phyloP scores from a whole-genome alignment of 257 asterid species.

The Avicennia marina region DNA sequence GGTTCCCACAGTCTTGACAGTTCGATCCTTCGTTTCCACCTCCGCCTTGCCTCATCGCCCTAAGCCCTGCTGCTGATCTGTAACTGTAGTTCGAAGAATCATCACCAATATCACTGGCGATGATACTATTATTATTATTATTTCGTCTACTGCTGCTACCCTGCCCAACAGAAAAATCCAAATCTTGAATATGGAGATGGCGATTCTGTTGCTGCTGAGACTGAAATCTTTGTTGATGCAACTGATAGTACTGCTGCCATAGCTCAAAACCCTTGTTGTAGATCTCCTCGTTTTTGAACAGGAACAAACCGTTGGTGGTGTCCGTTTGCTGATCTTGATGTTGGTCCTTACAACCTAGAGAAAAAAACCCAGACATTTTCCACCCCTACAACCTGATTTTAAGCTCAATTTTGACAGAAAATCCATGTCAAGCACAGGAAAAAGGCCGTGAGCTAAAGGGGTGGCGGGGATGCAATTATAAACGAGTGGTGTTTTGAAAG shows the following conservation, averaged over 20 bases:
- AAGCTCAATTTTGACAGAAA: not conserved
- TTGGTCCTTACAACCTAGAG: not conserved
- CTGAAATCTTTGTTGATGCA: not conserved
- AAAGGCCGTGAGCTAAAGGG: constrained; percentile 11
- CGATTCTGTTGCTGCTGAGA: not conserved
- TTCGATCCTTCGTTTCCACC: not conserved
- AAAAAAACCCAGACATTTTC: constrained; percentile 3
- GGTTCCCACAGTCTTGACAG: constrained; percentile 14
- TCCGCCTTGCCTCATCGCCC: not conserved
- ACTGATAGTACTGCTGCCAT: constrained; percentile 9
- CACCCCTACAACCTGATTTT: not conserved
- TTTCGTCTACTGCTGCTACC: not conserved
- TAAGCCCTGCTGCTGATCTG: not conserved
- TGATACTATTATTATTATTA: not conserved
- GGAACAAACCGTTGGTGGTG: not conserved
- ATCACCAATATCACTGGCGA: not conserved
- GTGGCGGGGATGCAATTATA: constrained; percentile 1
- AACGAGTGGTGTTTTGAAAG: not conserved
- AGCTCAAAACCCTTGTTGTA: constrained; percentile 9
- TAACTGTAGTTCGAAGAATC: not conserved
- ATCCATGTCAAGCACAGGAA: not conserved
- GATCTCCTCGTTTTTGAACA: constrained; percentile 12
- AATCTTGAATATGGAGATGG: not conserved
- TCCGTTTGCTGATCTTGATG: not conserved
- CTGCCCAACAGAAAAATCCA: not conserved